Evolutionary conservation across 495 filamentous ascomycete genomes (phyloP).

Genomic region (Neurospora discreta): DNA sequence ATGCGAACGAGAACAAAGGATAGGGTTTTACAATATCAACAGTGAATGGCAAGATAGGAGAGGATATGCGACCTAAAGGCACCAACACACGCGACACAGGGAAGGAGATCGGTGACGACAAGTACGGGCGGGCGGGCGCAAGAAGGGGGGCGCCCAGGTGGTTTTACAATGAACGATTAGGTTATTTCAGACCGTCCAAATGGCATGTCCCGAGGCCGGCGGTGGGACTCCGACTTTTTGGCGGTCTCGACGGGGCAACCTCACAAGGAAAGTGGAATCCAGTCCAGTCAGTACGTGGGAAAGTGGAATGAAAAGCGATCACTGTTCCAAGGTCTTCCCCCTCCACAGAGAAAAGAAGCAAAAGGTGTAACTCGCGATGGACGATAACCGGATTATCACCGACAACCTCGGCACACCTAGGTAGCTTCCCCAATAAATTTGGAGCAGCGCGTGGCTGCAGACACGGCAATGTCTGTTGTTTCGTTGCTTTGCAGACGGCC

Average conservation of each 20-base stretch:
- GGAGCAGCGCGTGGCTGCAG: not conserved
- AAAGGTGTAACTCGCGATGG: conserved; percentile 1
- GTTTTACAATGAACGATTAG: not conserved
- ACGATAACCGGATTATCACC: conserved; percentile 7
- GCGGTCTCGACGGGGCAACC: not conserved
- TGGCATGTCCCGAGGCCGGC: not conserved
- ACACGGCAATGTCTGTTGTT: not conserved
- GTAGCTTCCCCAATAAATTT: not conserved
- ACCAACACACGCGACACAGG: not conserved
- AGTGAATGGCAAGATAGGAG: not conserved
- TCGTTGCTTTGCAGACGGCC: not conserved
- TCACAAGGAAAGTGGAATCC: not conserved
- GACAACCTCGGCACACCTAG: conserved; percentile 10
- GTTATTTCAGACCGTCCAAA: not conserved
- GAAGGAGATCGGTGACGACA: not conserved
- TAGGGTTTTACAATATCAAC: not conserved
- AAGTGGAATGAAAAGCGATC: not conserved
- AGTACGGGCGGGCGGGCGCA: not conserved
- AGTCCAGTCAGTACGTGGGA: not conserved
- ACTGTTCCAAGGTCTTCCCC: not conserved
- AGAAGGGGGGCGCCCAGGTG: not conserved
- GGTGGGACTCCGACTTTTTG: not conserved
- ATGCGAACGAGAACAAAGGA: not conserved
- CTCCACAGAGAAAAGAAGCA: not conserved
- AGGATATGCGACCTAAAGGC: not conserved